Conservation (phyloP, 75 land plant species). For the Ceratopteris richardii region DNA sequence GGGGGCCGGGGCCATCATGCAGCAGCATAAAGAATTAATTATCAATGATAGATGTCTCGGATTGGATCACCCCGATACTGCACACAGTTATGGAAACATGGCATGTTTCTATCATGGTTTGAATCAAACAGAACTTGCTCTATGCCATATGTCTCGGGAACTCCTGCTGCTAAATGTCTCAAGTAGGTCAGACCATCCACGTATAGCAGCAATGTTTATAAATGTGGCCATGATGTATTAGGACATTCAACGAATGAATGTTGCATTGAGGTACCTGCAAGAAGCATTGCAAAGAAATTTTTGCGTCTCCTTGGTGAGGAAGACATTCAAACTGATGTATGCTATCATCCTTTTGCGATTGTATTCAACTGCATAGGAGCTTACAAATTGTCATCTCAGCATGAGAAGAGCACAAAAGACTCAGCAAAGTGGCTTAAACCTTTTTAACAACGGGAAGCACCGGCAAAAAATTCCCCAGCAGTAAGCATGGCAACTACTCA, state of each 20-base stretch:
- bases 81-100: constrained; percentile 99
- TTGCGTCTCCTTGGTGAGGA: constrained; percentile 86
- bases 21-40: constrained; percentile 96
- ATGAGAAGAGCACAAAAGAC: constrained; percentile 90
- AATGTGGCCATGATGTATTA: constrained; percentile 99
- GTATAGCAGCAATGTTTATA: constrained; percentile 93
- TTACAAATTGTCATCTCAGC: constrained; percentile 74
- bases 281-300: constrained; percentile 90
- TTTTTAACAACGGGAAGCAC: constrained; percentile 71
- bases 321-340: constrained; percentile 97
- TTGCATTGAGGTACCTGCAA: constrained; percentile 89
- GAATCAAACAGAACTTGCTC: constrained; percentile 91
- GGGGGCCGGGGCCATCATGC: constrained; percentile 95
- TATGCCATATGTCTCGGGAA: constrained; percentile 91
- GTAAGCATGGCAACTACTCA: constrained; percentile 17
- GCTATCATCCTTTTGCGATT: constrained; percentile 98
- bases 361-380: constrained; percentile 99
- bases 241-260: constrained; percentile 87
- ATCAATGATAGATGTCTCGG: constrained; percentile 98
- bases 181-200: constrained; percentile 95
- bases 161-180: constrained; percentile 71
- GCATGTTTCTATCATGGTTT: constrained; percentile 97
- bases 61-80: constrained; percentile 96
- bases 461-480: constrained; percentile 37
- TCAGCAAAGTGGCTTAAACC: constrained; percentile 97